phyloP scores from a whole-genome alignment of 768 basidiomycete genomes.

The Podaxis sp. region DNA sequence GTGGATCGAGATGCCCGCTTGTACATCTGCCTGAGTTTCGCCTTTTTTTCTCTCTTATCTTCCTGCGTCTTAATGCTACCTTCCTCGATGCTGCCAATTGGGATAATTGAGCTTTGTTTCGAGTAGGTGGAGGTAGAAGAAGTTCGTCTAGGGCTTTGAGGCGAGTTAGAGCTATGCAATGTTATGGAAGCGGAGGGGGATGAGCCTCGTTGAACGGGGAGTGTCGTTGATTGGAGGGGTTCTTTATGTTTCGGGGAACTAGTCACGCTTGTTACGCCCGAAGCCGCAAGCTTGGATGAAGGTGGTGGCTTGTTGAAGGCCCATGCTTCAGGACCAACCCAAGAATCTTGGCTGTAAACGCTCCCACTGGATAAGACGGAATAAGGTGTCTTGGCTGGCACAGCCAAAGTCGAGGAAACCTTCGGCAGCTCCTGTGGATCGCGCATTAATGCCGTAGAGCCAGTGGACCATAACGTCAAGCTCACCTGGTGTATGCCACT shows the following conservation, averaged over 20 bases:
- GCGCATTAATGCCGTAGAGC: no score
- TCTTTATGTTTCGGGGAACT: background rate
- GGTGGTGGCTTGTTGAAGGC: background rate
- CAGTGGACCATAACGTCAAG: background rate
- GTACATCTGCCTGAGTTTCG: constrained; percentile 10
- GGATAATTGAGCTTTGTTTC: background rate
- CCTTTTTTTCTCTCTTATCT: background rate
- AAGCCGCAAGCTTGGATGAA: background rate
- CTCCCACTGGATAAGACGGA: constrained; percentile 4
- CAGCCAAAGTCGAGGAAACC: background rate
- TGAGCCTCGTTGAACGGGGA: background rate
- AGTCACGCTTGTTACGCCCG: background rate
- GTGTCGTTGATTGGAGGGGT: background rate
- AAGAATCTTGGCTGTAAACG: background rate
- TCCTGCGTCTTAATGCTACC: background rate
- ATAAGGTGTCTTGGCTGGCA: background rate
- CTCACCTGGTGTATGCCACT: background rate
- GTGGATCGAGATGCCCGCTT: constrained; percentile 4
- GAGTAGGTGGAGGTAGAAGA: background rate
- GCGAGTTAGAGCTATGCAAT: background rate
- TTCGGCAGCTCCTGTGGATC: background rate
- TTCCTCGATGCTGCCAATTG: background rate
- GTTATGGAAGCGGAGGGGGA: background rate
- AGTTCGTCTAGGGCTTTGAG: background rate
- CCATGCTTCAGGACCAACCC: constrained; percentile 9